Percentiles rank a stretch among this genome's conserved stretches.
Evolutionary conservation across 163 green algal species (phyloP).

Genomic region (Prototheca cutis): DNA sequence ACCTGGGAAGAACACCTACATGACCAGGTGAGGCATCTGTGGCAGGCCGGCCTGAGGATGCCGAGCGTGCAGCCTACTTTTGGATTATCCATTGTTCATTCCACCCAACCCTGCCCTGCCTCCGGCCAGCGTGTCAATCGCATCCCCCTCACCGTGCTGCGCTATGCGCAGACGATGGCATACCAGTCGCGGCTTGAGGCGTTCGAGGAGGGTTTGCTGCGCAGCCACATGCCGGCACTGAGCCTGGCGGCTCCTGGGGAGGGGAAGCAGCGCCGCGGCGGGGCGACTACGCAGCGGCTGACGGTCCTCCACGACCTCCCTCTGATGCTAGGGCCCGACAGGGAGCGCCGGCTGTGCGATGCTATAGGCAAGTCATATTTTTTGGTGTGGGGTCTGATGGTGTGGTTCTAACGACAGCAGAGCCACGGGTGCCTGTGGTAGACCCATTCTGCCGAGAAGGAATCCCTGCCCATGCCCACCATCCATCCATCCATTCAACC

Average conservation of each 20-base stretch:
- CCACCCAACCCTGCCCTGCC: no score
- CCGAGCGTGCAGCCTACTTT: no score
- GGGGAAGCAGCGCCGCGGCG: slow-evolving; percentile 1
- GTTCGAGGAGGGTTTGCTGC: slow-evolving; percentile 62
- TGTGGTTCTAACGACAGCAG: no score
- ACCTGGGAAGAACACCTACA: slow-evolving; percentile 47
- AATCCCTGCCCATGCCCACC: no score
- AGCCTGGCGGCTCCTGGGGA: slow-evolving; percentile 12
- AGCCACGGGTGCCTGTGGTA: no score
- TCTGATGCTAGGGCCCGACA: slow-evolving; percentile 27
- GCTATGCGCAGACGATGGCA: not conserved
- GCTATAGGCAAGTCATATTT: no score
- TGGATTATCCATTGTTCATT: no score
- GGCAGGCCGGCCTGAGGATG: no score
- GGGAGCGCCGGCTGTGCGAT: slow-evolving; percentile 34
- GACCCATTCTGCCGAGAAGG: no score
- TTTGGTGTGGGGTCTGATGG: no score
- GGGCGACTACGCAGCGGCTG: slow-evolving; percentile 31
- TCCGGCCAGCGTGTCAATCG: no score
- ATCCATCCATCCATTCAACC: not conserved
- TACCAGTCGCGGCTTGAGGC: slow-evolving; percentile 72
- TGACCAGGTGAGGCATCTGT: no score
- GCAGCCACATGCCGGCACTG: slow-evolving; percentile 56
- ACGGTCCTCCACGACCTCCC: slow-evolving; percentile 70
- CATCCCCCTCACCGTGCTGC: not conserved